A percentile compares a stretch with the other conserved stretches of the same genome.
phyloP scores from a whole-genome alignment of 2,329 filamentous ascomycete genomes.

The Cadophora gregata region DNA sequence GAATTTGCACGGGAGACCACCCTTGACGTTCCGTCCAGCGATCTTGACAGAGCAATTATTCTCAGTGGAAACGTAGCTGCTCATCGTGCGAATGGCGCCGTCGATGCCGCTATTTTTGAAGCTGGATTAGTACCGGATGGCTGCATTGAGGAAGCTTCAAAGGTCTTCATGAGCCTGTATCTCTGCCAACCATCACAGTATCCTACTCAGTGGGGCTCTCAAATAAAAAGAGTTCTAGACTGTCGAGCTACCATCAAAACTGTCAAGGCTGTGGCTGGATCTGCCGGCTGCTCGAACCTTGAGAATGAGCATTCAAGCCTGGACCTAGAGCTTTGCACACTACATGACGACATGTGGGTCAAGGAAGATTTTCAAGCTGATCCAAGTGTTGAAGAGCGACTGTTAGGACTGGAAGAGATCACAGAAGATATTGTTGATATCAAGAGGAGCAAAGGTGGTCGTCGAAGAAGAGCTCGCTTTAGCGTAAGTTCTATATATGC shows the following conservation, averaged over 20 bases:
- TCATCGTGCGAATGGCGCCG: slow-evolving; percentile 17
- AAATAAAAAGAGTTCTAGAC: not conserved
- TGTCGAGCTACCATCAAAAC: slow-evolving; percentile 6
- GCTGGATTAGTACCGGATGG: slow-evolving; percentile 9
- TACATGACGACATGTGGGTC: not conserved
- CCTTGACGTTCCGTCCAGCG: not conserved
- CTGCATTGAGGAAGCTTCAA: not conserved
- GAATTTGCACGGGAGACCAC: slow-evolving; percentile 4
- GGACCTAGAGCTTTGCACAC: not conserved
- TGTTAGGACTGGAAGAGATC: not conserved
- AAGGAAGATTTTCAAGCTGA: not conserved
- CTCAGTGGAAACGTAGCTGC: slow-evolving; percentile 20
- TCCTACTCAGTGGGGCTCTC: not conserved
- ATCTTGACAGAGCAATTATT: slow-evolving; percentile 15
- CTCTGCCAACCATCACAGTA: not conserved
- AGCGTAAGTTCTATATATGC: not conserved
- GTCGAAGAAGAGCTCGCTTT: not conserved
- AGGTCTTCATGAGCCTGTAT: slow-evolving; percentile 5
- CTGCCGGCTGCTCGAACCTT: not conserved
- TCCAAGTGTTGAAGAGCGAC: not conserved
- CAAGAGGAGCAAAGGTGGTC: not conserved
- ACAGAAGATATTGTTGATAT: not conserved
- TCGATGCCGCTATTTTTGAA: slow-evolving; percentile 23
- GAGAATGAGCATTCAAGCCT: not conserved
- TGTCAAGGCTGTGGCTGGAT: slow-evolving; percentile 16